Evolutionary conservation across 1,284 basidiomycete species (phyloP), one percentile per base, ranked within the genome.

Genomic region (Leucoagaricus sp.): DNA sequence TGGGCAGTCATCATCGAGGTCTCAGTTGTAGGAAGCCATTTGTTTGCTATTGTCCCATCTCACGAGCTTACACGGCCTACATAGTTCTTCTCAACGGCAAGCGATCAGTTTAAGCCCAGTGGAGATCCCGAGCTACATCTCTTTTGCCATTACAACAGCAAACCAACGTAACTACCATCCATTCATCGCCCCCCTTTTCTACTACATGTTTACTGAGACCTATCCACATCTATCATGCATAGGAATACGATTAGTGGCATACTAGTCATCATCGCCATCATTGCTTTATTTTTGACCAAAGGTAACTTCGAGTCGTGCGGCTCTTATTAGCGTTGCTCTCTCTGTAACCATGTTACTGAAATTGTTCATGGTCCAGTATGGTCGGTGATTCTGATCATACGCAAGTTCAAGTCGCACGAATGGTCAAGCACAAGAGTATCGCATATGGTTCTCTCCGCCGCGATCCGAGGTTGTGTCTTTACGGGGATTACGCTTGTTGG

Each of bases 361-460:
- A n/a, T n/a, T n/a, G n/a, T n/a, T n/a, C n/a, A n/a, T n/a, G n/a
- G n/a, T 33, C 12, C 12, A 44, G 44, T 3, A 41, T 55, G 53
- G 53, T 40, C 45, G 7, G 9, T 23, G 15, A 25, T 41, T 31
- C 9, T 55, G 3, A 17, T 55, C 2, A 23, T 48, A 15, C 53
- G 47, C 38, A 49, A 44, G 23, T 49, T 49, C 40, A 55, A 29
- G 12, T 49, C 47, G 17, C 31, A 40, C 21, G 41, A 49, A 49
- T 34, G 54, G 38, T 23, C 54, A 33, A 55, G 29, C 21, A 13
- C 17, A 7, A 55, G 42, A 25, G 9, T 55, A 0, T 47, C 53
- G 26, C 53, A 49, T 10, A 42, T 45, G 47, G 36, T 49, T 36
- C 25, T 49, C 9, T 55, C 54, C n/a, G 54, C 47, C 4, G 49